phyloP scores from a whole-genome alignment of 108 stramenopile species.

The Pseudonitzschia multistriata region DNA sequence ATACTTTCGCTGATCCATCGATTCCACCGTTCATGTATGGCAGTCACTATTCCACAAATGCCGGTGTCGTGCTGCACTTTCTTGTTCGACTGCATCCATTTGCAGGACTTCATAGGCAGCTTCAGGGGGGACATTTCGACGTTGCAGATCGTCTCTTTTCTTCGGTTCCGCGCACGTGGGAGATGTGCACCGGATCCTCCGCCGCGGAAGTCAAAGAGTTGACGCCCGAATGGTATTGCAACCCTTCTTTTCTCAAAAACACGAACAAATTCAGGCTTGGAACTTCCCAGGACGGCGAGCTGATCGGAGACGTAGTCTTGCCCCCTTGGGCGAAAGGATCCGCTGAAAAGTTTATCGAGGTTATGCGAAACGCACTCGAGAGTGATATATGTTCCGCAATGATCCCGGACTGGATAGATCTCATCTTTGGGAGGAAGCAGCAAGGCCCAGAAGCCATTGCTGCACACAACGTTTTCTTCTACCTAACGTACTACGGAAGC shows the following conservation, averaged over 20 bases:
- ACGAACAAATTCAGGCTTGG: constrained; percentile 91
- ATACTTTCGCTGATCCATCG: constrained; percentile 88
- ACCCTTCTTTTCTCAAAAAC: constrained; percentile 90
- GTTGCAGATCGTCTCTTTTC: constrained; percentile 96
- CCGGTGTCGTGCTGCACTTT: constrained; percentile 96
- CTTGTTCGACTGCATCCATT: constrained; percentile 96
- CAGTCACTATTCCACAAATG: constrained; percentile 95
- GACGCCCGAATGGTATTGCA: constrained; percentile 94
- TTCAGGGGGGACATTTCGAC: constrained; percentile 97
- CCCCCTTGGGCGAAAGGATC: constrained; percentile 98
- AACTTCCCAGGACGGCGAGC: constrained; percentile 90
- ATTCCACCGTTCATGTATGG: constrained; percentile 99
- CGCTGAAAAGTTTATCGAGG: constrained; percentile 88
- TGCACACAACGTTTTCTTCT: constrained; percentile 97
- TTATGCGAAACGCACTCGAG: constrained; percentile 82
- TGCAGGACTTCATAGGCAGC: constrained; percentile 83
- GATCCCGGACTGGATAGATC: constrained; percentile 98
- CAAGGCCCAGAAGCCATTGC: constrained; percentile 92
- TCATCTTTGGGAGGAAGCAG: constrained; percentile 94
- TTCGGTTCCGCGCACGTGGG: constrained; percentile 90
- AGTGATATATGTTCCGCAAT: constrained; percentile 88
- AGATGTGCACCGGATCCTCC: constrained; percentile 85
- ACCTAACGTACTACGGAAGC: constrained; percentile 97
- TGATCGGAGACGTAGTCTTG: constrained; percentile 91
- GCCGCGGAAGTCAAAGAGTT: constrained; percentile 95